phyloP scores from a whole-genome alignment of 2,329 filamentous ascomycete species.

The Hypomyces perniciosus region DNA sequence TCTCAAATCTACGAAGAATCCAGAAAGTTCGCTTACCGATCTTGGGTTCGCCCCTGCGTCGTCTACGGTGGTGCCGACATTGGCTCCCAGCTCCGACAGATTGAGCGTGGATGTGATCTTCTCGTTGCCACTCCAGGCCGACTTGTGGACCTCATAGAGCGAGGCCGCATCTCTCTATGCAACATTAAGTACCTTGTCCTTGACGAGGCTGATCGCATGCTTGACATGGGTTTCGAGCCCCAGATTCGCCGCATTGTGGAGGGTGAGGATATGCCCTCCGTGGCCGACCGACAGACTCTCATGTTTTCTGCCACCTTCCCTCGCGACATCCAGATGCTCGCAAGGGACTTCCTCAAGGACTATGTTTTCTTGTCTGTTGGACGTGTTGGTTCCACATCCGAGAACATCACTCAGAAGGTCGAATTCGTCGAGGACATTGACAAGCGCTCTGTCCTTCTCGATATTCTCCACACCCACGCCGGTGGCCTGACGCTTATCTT shows the following conservation, averaged over 20 bases:
- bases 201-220: conserved; percentile 98
- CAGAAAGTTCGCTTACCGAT: conserved; percentile 97
- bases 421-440: conserved; percentile 96
- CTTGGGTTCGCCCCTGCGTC: conserved; percentile 96
- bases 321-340: conserved; percentile 98
- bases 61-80: conserved; percentile 99
- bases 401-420: conserved; percentile 99
- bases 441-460: conserved; percentile 95
- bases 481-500: conserved; percentile 91
- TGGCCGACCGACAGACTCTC: conserved; percentile 85
- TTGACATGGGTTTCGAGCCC: conserved; percentile 99
- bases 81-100: conserved; percentile 94
- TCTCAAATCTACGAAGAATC: conserved; percentile 98
- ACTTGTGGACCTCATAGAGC: conserved; percentile 96
- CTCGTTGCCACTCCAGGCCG: conserved; percentile 95
- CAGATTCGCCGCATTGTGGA: conserved; percentile 98
- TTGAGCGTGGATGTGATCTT: conserved; percentile 94
- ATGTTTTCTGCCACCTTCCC: conserved; percentile 99
- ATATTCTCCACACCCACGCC: conserved; percentile 93
- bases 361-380: conserved; percentile 99
- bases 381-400: conserved; percentile 97
- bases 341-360: conserved; percentile 96
- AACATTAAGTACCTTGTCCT: conserved; percentile 99
- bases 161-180: conserved; percentile 91
- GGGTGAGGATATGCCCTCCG: conserved; percentile 92